Percentiles rank a stretch among this genome's conserved stretches.
phyloP scores from a whole-genome alignment of 2,329 filamentous ascomycete species.

The Lecanosticta acicola region DNA sequence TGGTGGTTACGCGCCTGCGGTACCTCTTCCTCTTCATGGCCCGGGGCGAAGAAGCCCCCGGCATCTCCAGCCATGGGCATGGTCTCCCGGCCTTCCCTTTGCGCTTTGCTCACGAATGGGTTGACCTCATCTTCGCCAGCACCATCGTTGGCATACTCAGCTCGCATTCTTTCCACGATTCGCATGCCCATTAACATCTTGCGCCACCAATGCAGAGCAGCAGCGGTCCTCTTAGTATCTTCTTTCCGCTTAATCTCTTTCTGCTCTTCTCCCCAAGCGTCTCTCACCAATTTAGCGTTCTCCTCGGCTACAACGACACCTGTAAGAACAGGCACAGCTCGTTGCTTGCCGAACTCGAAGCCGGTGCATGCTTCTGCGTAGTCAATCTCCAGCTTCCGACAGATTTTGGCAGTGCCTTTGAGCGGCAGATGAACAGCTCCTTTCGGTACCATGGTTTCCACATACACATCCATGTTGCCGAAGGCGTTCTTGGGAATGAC shows the following conservation, averaged over 20 bases:
- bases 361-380: conserved; percentile 92
- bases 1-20: conserved; percentile 25
- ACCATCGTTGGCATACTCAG: conserved; percentile 64
- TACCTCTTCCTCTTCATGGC: conserved; percentile 32
- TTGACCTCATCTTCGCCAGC: conserved; percentile 48
- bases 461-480: conserved; percentile 95
- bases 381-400: conserved; percentile 77
- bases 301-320: conserved; percentile 85
- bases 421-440: conserved; percentile 81
- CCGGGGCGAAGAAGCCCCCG: conserved; percentile 40
- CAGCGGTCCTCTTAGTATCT: conserved; percentile 72
- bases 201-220: conserved; percentile 71
- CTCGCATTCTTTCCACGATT: conserved; percentile 69
- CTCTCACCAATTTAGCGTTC: conserved; percentile 66
- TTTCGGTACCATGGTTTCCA: conserved; percentile 81
- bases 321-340: conserved; percentile 85
- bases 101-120: conserved; percentile 42
- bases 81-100: conserved; percentile 21
- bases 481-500: conserved; percentile 90
- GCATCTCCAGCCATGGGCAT: conserved; percentile 25
- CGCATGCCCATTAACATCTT: conserved; percentile 81
- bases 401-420: conserved; percentile 70
- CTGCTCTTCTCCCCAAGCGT: conserved; percentile 67
- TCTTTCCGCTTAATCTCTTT: conserved; percentile 74
- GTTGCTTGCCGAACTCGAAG: conserved; percentile 92